phyloP scores from a whole-genome alignment of 345 rosid genomes.

The Hypericum androsaemum region DNA sequence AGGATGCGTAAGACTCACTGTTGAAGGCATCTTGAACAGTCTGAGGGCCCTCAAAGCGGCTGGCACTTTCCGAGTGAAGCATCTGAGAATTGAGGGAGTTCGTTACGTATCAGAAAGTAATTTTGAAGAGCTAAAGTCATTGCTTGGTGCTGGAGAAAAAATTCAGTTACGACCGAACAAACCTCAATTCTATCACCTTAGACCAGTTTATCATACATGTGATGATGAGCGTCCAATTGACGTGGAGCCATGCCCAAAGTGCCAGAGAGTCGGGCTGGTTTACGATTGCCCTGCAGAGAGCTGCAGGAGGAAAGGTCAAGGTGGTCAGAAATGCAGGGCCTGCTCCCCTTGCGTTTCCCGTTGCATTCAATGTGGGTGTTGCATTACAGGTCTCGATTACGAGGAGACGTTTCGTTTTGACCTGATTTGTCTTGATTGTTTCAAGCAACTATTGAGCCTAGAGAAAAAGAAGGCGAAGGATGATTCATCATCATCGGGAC shows the following conservation, averaged over 20 bases:
- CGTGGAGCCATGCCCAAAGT: background rate
- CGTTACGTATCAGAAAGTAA: background rate
- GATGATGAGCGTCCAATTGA: slow-evolving; percentile 1
- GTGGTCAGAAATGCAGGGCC: background rate
- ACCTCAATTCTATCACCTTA: background rate
- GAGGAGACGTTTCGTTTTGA: background rate
- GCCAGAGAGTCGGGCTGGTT: background rate
- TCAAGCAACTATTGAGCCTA: background rate
- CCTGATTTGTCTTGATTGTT: background rate
- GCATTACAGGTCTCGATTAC: background rate
- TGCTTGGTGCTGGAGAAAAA: background rate
- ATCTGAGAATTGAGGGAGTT: background rate
- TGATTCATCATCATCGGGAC: slow-evolving; percentile 9
- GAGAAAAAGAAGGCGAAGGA: slow-evolving; percentile 6
- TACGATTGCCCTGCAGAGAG: slow-evolving; percentile 2
- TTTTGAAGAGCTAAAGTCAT: background rate
- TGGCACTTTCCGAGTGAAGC: background rate
- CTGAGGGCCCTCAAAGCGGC: background rate
- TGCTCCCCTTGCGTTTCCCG: background rate
- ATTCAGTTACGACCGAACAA: background rate
- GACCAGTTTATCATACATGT: background rate
- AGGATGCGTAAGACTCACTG: background rate
- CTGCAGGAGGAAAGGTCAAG: background rate
- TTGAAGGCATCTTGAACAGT: background rate
- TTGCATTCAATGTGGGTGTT: background rate